Base-by-base conservation (phyloP, 2,329 filamentous ascomycete genomes). In the Colletotrichum tabaci region DNA sequence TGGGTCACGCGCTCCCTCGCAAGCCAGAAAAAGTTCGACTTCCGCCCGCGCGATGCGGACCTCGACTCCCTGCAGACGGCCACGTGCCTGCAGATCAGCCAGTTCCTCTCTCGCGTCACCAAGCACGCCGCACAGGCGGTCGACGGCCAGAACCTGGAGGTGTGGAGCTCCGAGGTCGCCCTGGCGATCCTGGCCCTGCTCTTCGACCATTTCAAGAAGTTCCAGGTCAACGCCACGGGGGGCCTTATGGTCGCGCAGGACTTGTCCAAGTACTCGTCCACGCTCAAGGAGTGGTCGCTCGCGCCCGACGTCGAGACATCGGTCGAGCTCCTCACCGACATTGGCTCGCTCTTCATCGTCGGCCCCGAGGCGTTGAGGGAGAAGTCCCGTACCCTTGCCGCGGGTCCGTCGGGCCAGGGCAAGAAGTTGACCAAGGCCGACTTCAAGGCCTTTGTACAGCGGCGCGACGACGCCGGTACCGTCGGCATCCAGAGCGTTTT, bases 191-290 rank as follows among this genome's bases (percentile, higher is more conserved):
- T 95, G 75, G 85, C 88, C 61, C 88, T 97, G 12, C 88, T 99
- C 5, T 91, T 99, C 74, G 94, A 96, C 73, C 96, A 99, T 82
- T 94, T 98, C 83, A 96, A 97, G 78, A 95, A 94, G 78, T 99
- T 97, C 84, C 91, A 92, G 72, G 94, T 99, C 75, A 98, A 95
- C 76, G 94, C 95, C 50, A 95, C 96, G 0, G 96, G 96, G 73
- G 96, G 95, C 2, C 89, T 99, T 57, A 96, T 98, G 89, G 94
- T 98, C 35, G 96, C 93, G 46, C 97, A 98, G 84, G 96, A 99
- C 80, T 95, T 98, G 80, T 94, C 94, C 46, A 95, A 94, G 79
- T 99, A 99, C 81, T 93, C 94, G 10, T 92, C 95, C 72, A 90
- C 97, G 13, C 87, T 99, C 74, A 91, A 94, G 73, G 91, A 91